A percentile compares a stretch with the other conserved stretches of the same genome.
phyloP scores from a whole-genome alignment of 1,139 yeast genomes.

The Blastobotrys aristatus region DNA sequence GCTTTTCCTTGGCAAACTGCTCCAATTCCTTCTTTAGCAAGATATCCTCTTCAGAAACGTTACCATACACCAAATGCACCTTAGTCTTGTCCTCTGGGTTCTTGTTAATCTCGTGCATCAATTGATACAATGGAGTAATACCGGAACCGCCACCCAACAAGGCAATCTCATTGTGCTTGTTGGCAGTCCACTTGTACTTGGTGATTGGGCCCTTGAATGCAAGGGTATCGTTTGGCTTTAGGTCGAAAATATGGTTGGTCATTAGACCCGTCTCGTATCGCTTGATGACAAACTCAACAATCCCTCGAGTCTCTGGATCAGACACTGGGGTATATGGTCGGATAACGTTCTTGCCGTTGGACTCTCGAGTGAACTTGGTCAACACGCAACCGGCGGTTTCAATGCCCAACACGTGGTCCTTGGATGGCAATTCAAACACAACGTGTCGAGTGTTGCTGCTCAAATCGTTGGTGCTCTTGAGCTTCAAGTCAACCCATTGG shows the following conservation, averaged over 20 bases:
- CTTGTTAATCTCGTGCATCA: slow-evolving; percentile 44
- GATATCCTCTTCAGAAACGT: slow-evolving; percentile 69
- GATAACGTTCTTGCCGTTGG: slow-evolving; percentile 81
- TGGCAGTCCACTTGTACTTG: slow-evolving; percentile 90
- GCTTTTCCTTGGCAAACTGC: slow-evolving; percentile 53
- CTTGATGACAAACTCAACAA: slow-evolving; percentile 77
- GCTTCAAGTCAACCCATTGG: slow-evolving; percentile 76
- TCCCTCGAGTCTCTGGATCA: slow-evolving; percentile 64
- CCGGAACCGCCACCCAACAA: slow-evolving; percentile 97
- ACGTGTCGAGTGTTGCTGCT: slow-evolving; percentile 57
- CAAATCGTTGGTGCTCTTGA: slow-evolving; percentile 51
- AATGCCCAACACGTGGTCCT: slow-evolving; percentile 72
- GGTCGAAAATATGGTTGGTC: slow-evolving; percentile 65
- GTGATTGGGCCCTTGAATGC: slow-evolving; percentile 91
- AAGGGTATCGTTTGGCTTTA: slow-evolving; percentile 75
- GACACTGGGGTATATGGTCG: slow-evolving; percentile 96
- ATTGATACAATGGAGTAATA: slow-evolving; percentile 90
- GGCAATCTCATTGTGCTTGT: slow-evolving; percentile 72
- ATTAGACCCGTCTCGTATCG: slow-evolving; percentile 79
- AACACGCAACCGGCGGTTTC: slow-evolving; percentile 73
- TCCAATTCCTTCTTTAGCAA: slow-evolving; percentile 75
- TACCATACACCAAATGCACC: slow-evolving; percentile 75
- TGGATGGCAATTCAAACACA: slow-evolving; percentile 63
- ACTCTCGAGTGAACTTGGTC: slow-evolving; percentile 68
- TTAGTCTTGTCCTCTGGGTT: slow-evolving; percentile 84